Conservation (phyloP, 2,329 filamentous ascomycete species). For the Calcarisporium arbuscula region DNA sequence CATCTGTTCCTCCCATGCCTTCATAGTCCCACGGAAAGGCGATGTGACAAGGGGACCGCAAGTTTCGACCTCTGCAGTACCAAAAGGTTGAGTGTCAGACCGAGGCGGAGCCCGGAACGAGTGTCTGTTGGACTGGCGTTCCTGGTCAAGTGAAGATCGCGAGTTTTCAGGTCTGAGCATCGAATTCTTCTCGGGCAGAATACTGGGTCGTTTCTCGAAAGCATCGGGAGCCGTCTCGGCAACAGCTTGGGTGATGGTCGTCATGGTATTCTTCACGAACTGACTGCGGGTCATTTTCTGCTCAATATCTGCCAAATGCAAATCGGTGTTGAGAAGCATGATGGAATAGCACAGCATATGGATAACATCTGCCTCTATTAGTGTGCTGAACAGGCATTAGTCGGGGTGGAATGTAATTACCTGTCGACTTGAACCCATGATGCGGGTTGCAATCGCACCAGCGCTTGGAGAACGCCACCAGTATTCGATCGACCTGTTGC, state of each 20-base stretch:
- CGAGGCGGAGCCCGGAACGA: conserved; percentile 47
- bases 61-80: conserved; percentile 41
- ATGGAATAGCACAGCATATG: conserved; percentile 97
- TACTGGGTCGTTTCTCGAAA: conserved; percentile 54
- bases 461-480: conserved; percentile 79
- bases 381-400: not conserved
- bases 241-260: conserved; percentile 73
- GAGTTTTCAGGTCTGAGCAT: conserved; percentile 26
- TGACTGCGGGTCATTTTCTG: conserved; percentile 93
- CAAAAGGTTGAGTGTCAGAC: conserved; percentile 37
- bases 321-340: conserved; percentile 89
- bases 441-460: conserved; percentile 93
- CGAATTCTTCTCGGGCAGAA: conserved; percentile 40
- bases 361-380: conserved; percentile 71
- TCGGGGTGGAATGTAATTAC: conserved; percentile 53
- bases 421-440: conserved; percentile 85
- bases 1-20: conserved; percentile 81
- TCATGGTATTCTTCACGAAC: conserved; percentile 94
- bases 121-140: conserved; percentile 34
- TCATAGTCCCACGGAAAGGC: conserved; percentile 67
- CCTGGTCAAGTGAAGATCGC: conserved; percentile 28
- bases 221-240: conserved; percentile 64
- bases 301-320: conserved; percentile 92
- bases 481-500: conserved; percentile 90
- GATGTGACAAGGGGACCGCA: conserved; percentile 73